These are phyloP conservation scores for Starmera dryadoides DNA, from an alignment of 805 yeast genomes.

Conservation along the genomic window DNA sequence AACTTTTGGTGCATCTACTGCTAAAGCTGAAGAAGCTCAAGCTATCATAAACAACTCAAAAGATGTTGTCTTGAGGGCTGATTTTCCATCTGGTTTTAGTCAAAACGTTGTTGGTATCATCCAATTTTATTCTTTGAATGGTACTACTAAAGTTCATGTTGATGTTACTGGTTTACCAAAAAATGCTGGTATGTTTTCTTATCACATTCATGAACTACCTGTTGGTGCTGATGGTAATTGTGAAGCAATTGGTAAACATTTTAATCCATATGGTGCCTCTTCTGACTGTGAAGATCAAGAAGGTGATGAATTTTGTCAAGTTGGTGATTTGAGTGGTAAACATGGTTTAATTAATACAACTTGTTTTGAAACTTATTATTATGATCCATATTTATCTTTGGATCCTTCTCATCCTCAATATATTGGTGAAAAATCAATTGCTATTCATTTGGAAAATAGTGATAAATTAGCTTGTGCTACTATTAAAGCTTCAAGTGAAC, in stretches of 20 bases:
- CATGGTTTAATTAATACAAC: constrained; percentile 69
- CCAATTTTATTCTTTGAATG: constrained; percentile 53
- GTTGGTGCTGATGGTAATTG: constrained; percentile 47
- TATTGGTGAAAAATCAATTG: constrained; percentile 50
- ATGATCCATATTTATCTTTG: constrained; percentile 61
- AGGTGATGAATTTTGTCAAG: constrained; percentile 53
- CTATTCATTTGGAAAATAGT: constrained; percentile 47
- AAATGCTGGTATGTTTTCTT: constrained; percentile 59
- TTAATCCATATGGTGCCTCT: constrained; percentile 58
- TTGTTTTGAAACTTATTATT: constrained; percentile 55
- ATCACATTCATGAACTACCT: constrained; percentile 58
- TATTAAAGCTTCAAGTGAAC: constrained; percentile 27
- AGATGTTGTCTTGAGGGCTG: constrained; percentile 23
- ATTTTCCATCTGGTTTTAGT: constrained; percentile 22
- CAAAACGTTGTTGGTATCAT: constrained; percentile 42
- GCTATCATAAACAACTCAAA: constrained; percentile 13
- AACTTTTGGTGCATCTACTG: constrained; percentile 5
- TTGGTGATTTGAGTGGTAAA: constrained; percentile 74
- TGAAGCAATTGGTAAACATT: constrained; percentile 47
- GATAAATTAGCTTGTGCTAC: constrained; percentile 59
- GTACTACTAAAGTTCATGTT: constrained; percentile 57
- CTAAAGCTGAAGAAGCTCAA: constrained; percentile 10
- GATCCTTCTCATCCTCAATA: constrained; percentile 48
- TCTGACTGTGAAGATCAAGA: constrained; percentile 42
- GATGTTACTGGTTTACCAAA: constrained; percentile 66